Conservation (phyloP, 768 basidiomycete species). For the Wakefieldia striispora region DNA sequence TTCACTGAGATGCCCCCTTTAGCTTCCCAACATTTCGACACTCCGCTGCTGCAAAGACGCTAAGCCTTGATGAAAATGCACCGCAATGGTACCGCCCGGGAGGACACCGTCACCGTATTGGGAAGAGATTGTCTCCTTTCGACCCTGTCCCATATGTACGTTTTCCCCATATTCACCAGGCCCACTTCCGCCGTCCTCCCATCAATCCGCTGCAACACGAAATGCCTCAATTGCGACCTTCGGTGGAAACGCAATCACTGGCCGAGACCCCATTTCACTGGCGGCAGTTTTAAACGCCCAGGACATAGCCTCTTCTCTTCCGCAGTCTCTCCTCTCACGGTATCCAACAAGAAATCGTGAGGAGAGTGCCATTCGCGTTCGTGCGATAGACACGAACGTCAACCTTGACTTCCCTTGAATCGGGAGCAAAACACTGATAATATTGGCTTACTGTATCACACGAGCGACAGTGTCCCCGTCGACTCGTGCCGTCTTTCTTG, state of each 20-base stretch:
- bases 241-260: conserved; percentile 11
- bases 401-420: no score
- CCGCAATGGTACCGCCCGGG: conserved; percentile 15
- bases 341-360: not conserved
- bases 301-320: conserved; percentile 7
- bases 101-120: not conserved
- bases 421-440: no score
- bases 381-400: no score
- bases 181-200: not conserved
- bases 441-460: no score
- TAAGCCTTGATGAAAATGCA: not conserved
- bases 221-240: not conserved
- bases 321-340: conserved; percentile 4
- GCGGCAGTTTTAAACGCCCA: conserved; percentile 1
- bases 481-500: no score
- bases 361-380: not conserved
- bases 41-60: conserved; percentile 3
- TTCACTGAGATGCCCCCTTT: no score
- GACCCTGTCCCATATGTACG: not conserved
- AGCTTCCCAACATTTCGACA: conserved; percentile 4
- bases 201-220: not conserved
- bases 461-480: no score
- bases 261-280: conserved; percentile 8
- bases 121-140: conserved; percentile 2
- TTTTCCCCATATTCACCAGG: no score